Evolutionary conservation across 1,284 basidiomycete species (phyloP), one percentile per base, ranked within the genome.

Genomic region (Fistulina hepatica): DNA sequence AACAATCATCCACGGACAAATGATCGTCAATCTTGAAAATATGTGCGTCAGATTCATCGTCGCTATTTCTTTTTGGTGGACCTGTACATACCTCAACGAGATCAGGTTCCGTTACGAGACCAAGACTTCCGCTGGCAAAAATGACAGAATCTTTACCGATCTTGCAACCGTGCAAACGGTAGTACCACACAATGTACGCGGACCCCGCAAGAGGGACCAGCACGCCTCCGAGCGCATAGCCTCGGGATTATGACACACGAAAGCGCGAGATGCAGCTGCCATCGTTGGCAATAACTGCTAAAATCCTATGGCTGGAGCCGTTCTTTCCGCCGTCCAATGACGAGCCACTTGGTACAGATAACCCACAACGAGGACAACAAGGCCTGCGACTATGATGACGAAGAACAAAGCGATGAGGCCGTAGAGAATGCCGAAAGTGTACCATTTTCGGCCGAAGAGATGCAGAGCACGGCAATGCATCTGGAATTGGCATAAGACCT

Each of bases 41-140:
- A 17, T 12, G 25, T 41, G 4, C 5, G 33, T 23, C 3, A 31
- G 6, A 20, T 27, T n/a, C n/a, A n/a, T n/a, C n/a, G n/a, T n/a
- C n/a, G n/a, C n/a, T n/a, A n/a, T n/a, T n/a, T n/a, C n/a, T n/a
- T n/a, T n/a, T n/a, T n/a, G n/a, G n/a, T n/a, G n/a, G n/a, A n/a
- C n/a, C n/a, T 33, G 13, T 17, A 44, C 50, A 19, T 33, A 61
- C 60, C 48, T 60, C 52, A 9, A 67, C 55, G 2, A 67, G 50
- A 48, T 67, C 65, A 21, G 64, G 63, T 41, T 66, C 64, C 1
- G 64, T 66, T 61, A 67, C 63, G 15, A 64, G 47, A 13, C 63
- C 64, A 9, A 51, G 37, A 17, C 53, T 59, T 16, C 64, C 62
- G 16, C 62, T 61, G 2, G 58, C 56, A 47, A 56, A 64, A 23